Conservation (phyloP, 768 basidiomycete species). For the Agaricus sinodeliciosus region DNA sequence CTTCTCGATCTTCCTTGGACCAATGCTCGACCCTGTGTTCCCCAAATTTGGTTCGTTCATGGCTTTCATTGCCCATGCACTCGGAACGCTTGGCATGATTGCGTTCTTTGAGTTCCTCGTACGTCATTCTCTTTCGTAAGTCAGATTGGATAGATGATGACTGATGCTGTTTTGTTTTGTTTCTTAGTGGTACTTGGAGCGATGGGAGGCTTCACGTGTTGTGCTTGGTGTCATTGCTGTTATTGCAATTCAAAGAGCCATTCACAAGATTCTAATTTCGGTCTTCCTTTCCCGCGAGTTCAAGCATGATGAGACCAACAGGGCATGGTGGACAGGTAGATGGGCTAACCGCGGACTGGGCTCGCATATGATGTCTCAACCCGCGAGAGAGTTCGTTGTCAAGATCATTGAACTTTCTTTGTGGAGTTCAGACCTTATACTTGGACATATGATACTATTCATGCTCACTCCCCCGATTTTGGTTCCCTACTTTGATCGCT, state of each 20-base stretch:
- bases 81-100: constrained; percentile 80
- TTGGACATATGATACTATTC: constrained; percentile 84
- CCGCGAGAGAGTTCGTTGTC: constrained; percentile 94
- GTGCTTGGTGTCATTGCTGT: constrained; percentile 90
- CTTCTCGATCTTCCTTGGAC: constrained; percentile 86
- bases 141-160: constrained; percentile 1
- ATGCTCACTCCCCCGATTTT: constrained; percentile 84
- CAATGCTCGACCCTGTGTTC: constrained; percentile 77
- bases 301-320: constrained; percentile 98
- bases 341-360: constrained; percentile 97
- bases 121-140: constrained; percentile 26
- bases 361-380: constrained; percentile 90
- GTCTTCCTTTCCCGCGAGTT: constrained; percentile 96
- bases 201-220: constrained; percentile 88
- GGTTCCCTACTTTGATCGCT: constrained; percentile 85
- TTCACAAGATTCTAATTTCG: constrained; percentile 91
- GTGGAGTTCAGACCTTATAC: constrained; percentile 91
- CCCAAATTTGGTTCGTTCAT: constrained; percentile 89
- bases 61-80: constrained; percentile 81
- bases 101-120: constrained; percentile 97
- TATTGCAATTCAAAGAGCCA: constrained; percentile 84
- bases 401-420: constrained; percentile 95
- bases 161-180: constrained; percentile 10
- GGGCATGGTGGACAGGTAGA: constrained; percentile 98
- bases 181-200: constrained; percentile 85